phyloP scores from a whole-genome alignment of 257 asterid species.

The Nyctanthes arbortristis region DNA sequence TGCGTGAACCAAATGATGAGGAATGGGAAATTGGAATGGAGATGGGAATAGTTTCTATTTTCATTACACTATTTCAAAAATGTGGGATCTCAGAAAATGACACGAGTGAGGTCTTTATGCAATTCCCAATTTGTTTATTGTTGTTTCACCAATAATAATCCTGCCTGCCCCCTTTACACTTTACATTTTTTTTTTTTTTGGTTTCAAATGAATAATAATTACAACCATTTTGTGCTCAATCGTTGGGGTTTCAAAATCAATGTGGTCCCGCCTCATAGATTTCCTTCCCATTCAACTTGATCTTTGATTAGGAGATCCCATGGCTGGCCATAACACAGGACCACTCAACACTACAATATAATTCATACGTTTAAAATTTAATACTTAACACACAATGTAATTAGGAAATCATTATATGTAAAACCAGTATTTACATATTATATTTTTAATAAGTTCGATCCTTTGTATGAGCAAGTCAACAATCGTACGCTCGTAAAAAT shows the following conservation, averaged over 20 bases:
- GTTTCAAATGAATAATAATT: neutral
- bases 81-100: constrained; percentile 43
- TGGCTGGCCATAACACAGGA: constrained; percentile 24
- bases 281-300: constrained; percentile 25
- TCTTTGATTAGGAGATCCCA: constrained; percentile 27
- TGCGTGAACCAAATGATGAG: no score
- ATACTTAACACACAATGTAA: no score
- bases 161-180: constrained; percentile 11
- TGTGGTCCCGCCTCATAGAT: constrained; percentile 33
- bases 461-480: no score
- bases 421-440: no score
- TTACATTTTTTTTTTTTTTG: constrained; percentile 19
- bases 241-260: constrained; percentile 17
- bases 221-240: neutral
- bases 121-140: constrained; percentile 37
- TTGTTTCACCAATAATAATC: constrained; percentile 20
- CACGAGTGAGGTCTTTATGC: constrained; percentile 16
- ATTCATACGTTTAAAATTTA: no score
- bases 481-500: no score
- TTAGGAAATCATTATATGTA: no score
- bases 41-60: no score
- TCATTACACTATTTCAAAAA: neutral
- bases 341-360: constrained; percentile 13
- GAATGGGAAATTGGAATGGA: no score
- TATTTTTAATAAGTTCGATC: no score